Percentiles rank a stretch among this genome's conserved stretches.
These are phyloP conservation scores for grape (Vitis vinifera) DNA, from an alignment of 164 flowering plant genomes.

Conservation along the genomic window ASM3070453v1 NC_081808.1:16275001-16275500, in stretches of 20 bases:
- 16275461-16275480: not conserved
- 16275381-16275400: not conserved
- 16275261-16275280: slow-evolving; percentile 17
- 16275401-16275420: too few relatives aligned
- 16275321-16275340: slow-evolving; percentile 55
- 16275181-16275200: slow-evolving; percentile 16
- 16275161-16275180: slow-evolving; percentile 10
- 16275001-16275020: too few relatives aligned
- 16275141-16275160: too few relatives aligned
- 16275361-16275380: slow-evolving; percentile 69
- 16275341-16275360: slow-evolving; percentile 67
- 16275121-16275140: too few relatives aligned
- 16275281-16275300: slow-evolving; percentile 51
- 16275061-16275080: too few relatives aligned
- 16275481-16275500: not conserved
- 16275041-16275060: too few relatives aligned
- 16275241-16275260: slow-evolving; percentile 11
- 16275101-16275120: too few relatives aligned
- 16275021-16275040: too few relatives aligned
- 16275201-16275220: slow-evolving; percentile 11
- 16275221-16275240: slow-evolving; percentile 11
- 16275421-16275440: not conserved
- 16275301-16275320: slow-evolving; percentile 65
- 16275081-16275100: too few relatives aligned
- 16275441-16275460: not conserved